These are phyloP conservation scores for Diaporthe aspalathi DNA, from an alignment of 2,329 filamentous ascomycete genomes.

Conservation along the genomic window DNA sequence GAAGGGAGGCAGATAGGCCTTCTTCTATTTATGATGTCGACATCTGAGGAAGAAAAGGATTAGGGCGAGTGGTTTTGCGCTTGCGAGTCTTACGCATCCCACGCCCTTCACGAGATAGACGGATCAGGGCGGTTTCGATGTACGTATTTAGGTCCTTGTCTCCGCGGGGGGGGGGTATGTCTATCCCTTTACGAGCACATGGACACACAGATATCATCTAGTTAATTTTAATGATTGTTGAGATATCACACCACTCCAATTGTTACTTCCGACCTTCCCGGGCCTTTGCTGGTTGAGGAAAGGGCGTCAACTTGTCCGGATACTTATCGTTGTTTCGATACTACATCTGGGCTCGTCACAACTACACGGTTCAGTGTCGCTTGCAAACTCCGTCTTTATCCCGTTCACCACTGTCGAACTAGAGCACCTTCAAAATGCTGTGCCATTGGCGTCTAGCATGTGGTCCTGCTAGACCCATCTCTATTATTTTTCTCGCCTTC, in stretches of 20 bases:
- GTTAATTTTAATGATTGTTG: slow-evolving; percentile 14
- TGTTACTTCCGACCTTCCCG: accelerated
- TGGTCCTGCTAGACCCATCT: not conserved
- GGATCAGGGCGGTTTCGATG: not conserved
- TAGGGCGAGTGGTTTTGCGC: not conserved
- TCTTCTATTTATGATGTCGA: not conserved
- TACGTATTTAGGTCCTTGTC: slow-evolving; percentile 13
- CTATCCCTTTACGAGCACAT: not conserved
- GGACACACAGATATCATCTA: slow-evolving; percentile 12
- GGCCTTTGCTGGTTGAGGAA: accelerated
- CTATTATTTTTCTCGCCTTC: not conserved
- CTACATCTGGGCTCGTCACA: no score
- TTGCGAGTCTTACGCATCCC: not conserved
- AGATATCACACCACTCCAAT: not conserved
- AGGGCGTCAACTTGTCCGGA: not conserved
- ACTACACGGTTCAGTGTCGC: not conserved
- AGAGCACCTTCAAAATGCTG: not conserved
- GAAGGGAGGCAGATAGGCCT: not conserved
- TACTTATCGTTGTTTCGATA: no score
- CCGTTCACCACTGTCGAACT: not conserved
- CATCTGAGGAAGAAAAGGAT: not conserved
- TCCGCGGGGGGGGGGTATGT: no score
- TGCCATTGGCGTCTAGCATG: not conserved
- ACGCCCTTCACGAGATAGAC: not conserved
- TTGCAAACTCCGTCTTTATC: no score